Base-by-base conservation (phyloP, 2,329 filamentous ascomycete genomes). In the Akanthomyces dipterigenus region DNA sequence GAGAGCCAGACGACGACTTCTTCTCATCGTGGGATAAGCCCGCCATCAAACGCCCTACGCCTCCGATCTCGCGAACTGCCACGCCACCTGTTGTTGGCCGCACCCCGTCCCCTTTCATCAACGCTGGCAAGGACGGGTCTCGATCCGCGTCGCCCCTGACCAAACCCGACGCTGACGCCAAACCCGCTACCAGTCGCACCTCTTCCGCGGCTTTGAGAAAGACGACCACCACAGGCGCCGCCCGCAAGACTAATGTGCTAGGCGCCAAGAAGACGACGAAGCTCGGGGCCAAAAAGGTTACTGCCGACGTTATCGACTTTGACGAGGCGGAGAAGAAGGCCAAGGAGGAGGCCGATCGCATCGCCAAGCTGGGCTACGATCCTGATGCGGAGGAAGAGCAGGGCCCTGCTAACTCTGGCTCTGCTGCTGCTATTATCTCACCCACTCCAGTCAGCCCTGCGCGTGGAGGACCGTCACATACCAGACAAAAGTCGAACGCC, bases 11-110 rank as follows among this genome's bases (percentile, higher is more conserved):
- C 68, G 93, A 97, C 70, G 95, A 98, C 73, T 99, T 99, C 81
- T 99, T 99, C 78, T 96, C 93, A 11, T 97, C 92, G 0, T 99
- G 93, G 95, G 95, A 98, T 72, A 97, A 98, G 79, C 95, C 95
- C 24, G 85, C 92, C 5, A 96, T 99, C 77, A 99, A 98, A 82
- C 88, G 92, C 68, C 93, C 93, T 40, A 97, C 91, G 65, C 96
- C 96, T 67, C 93, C 95, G 18, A 84, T 95, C 48, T 97, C 93
- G 42, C 88, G 95, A 70, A 95, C 91, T 48, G 88, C 86, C 56
- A 98, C 95, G 3, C 93, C 93, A 16, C 88, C 90, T 3, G 85
- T 90, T 12, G 82, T 90, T 67, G 88, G 88, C 69, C 88, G 93
- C 67, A 93, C 89, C 12, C 84, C 86, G 5, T 97, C 93, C n/a